phyloP scores from a whole-genome alignment of 2,329 filamentous ascomycete genomes.

The Stachybotrys echinatus region DNA sequence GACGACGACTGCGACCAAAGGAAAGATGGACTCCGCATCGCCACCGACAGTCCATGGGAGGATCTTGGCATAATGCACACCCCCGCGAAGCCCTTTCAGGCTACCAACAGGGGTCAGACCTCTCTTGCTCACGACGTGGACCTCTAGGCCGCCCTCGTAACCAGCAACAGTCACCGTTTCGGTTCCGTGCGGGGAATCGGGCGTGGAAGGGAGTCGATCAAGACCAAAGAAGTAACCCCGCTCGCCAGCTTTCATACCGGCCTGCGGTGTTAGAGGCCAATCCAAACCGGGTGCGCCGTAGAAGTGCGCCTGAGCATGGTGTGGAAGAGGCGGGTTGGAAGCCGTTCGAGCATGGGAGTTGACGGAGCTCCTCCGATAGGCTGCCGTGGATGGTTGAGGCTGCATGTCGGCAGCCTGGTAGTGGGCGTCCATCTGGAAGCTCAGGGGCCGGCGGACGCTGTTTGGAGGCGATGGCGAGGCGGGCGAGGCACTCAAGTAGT shows the following conservation, averaged over 20 bases:
- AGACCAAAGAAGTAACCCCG: conserved; percentile 77
- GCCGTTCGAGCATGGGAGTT: conserved; percentile 44
- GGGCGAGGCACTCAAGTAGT: conserved; percentile 37
- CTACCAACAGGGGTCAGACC: conserved; percentile 65
- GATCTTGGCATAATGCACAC: conserved; percentile 77
- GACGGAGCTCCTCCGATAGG: conserved; percentile 40
- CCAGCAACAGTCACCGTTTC: conserved; percentile 71
- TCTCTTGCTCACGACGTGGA: conserved; percentile 68
- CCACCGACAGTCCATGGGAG: conserved; percentile 60
- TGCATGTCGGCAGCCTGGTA: conserved; percentile 36
- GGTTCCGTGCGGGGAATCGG: conserved; percentile 30
- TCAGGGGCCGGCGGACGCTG: conserved; percentile 40
- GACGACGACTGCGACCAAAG: conserved; percentile 72
- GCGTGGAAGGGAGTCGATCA: conserved; percentile 57
- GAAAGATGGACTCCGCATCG: conserved; percentile 53
- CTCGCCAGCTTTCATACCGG: conserved; percentile 57
- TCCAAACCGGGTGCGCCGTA: conserved; percentile 72
- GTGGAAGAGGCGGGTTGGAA: conserved; percentile 61
- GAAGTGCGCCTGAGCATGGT: conserved; percentile 72
- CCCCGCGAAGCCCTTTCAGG: conserved; percentile 72
- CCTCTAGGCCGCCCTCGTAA: conserved; percentile 72
- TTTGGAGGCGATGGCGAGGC: conserved; percentile 34
- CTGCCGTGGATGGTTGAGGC: conserved; percentile 26
- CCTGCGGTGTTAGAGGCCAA: conserved; percentile 53
- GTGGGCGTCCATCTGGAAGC: conserved; percentile 47